A percentile compares a stretch with the other conserved stretches of the same genome.
Conservation (phyloP, 441 rosid species). For the Corymbia calophylla region DNA sequence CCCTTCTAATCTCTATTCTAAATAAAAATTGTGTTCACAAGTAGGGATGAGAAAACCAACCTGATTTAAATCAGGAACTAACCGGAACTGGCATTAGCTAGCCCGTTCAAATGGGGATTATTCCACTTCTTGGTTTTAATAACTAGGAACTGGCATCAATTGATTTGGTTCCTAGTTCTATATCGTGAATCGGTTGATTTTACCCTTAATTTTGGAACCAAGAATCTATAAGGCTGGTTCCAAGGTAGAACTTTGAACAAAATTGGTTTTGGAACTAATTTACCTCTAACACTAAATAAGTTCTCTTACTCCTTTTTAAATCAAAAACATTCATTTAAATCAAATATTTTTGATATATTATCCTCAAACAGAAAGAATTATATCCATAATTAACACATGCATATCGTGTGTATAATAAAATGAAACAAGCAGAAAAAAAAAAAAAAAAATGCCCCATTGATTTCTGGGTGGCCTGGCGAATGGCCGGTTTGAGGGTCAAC, state of each 20-base stretch:
- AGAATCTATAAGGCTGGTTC: accelerated
- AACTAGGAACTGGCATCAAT: background rate
- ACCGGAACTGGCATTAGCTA: accelerated
- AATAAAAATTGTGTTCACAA: background rate
- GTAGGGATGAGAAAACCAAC: background rate
- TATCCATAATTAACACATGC: background rate
- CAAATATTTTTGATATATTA: background rate
- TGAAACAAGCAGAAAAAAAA: background rate
- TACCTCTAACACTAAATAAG: background rate
- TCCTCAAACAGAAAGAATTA: background rate
- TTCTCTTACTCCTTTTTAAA: background rate
- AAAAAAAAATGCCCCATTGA: background rate
- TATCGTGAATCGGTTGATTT: background rate
- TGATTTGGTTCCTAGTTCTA: accelerated
- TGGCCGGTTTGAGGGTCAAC: background rate
- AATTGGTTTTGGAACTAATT: background rate
- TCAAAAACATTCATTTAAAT: background rate
- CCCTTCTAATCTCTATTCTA: background rate
- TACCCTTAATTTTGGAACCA: accelerated
- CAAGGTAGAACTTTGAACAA: background rate
- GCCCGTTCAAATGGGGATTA: accelerated
- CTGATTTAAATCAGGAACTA: accelerated
- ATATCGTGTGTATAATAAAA: background rate
- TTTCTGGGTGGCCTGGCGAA: background rate
- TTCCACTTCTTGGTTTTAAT: background rate